phyloP scores from a whole-genome alignment of 352 stramenopile species.

The Phytopythium oedochilum region DNA sequence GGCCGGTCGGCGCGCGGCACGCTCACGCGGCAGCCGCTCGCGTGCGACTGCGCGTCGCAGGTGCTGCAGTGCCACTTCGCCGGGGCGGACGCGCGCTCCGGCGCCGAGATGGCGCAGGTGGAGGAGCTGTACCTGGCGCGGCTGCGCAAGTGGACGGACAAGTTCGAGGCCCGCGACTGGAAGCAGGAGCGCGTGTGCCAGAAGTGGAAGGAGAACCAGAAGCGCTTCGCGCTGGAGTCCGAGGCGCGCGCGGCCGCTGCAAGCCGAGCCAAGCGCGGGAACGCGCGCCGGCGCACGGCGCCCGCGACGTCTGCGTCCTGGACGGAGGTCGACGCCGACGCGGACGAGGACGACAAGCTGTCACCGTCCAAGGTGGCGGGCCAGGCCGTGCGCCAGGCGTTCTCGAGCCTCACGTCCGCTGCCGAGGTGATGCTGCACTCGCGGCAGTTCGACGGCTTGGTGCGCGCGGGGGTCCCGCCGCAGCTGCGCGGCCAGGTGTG shows the following conservation, averaged over 20 bases:
- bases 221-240: conserved; percentile 23
- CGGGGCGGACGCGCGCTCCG: conserved; percentile 4
- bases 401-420: conserved; percentile 43
- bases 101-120: conserved; percentile 8
- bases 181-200: conserved; percentile 45
- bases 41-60: conserved; percentile 40
- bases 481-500: conserved; percentile 69
- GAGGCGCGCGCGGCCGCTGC: not conserved
- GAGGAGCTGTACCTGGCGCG: conserved; percentile 26
- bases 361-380: conserved; percentile 18
- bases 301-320: not conserved
- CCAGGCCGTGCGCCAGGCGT: conserved; percentile 37
- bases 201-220: conserved; percentile 71
- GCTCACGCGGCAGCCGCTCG: conserved; percentile 13
- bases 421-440: conserved; percentile 47
- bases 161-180: conserved; percentile 55
- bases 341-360: conserved; percentile 10
- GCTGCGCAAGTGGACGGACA: conserved; percentile 50
- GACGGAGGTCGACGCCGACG: conserved; percentile 3
- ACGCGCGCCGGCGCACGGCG: not conserved
- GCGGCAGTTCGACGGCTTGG: conserved; percentile 58
- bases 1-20: not conserved
- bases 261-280: not conserved
- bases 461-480: conserved; percentile 61
- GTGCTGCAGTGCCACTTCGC: conserved; percentile 35